Percentiles rank a stretch among this genome's conserved stretches.
Evolutionary conservation across 208 protist species (phyloP).

Genomic region (Blechomonas ayalai): DNA sequence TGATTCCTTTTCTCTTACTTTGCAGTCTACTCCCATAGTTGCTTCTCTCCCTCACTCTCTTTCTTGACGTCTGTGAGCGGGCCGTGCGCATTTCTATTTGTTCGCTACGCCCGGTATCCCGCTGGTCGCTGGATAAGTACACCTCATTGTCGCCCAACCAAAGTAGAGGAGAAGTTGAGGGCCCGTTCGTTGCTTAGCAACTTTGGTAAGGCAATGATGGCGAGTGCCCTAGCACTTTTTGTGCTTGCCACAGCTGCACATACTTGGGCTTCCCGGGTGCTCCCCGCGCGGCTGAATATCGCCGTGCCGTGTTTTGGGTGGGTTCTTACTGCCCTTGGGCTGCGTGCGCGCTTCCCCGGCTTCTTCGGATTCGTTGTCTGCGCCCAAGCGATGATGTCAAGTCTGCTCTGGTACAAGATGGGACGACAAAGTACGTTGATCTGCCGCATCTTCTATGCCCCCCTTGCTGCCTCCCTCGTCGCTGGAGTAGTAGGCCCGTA

Average conservation of each 20-base stretch:
- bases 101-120: no score
- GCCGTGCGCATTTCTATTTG: no score
- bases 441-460: conserved; percentile 11
- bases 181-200: no score
- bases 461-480: neutral
- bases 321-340: conserved; percentile 20
- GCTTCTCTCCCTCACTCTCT: no score
- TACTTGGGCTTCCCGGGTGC: conserved; percentile 7
- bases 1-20: no score
- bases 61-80: no score
- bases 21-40: no score
- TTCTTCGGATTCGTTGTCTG: conserved; percentile 9
- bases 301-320: conserved; percentile 20
- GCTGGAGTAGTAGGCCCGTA: neutral
- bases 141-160: no score
- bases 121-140: no score
- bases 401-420: conserved; percentile 4
- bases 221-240: neutral
- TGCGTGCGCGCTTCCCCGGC: conserved; percentile 11
- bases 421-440: neutral
- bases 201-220: no score
- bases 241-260: conserved; percentile 5
- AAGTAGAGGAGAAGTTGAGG: no score
- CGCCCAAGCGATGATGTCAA: conserved; percentile 20
- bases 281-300: conserved; percentile 8